phyloP scores from a whole-genome alignment of 164 flowering plant genomes.

The Echeveria elegans region DNA sequence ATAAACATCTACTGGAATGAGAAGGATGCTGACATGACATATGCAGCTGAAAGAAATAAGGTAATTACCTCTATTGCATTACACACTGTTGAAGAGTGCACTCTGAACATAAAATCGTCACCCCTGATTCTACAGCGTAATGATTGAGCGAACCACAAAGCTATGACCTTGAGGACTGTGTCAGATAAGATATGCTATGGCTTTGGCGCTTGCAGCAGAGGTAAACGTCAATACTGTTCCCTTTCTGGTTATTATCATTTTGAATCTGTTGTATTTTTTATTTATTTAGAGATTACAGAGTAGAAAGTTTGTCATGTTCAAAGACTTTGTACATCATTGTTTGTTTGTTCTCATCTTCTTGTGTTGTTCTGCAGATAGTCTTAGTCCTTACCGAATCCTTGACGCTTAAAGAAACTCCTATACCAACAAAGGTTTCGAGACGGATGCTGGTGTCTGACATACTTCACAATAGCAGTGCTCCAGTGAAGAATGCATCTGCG shows the following conservation, averaged over 20 bases:
- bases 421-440: conserved; percentile 96
- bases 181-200: conserved; percentile 96
- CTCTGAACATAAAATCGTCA: not conserved
- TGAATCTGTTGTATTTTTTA: not conserved
- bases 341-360: not conserved
- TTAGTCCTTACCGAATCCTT: conserved; percentile 95
- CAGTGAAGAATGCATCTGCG: conserved; percentile 98
- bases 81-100: not conserved
- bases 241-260: not conserved
- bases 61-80: conserved; percentile 24
- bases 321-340: not conserved
- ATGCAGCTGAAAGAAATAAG: conserved; percentile 97
- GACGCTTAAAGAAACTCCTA: conserved; percentile 93
- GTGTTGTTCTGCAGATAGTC: conserved; percentile 52
- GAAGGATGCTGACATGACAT: conserved; percentile 72
- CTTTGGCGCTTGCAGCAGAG: conserved; percentile 97
- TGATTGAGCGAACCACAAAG: conserved; percentile 81
- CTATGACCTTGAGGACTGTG: conserved; percentile 96
- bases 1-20: conserved; percentile 29
- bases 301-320: no score
- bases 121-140: conserved; percentile 51
- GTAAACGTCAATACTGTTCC: conserved; percentile 23
- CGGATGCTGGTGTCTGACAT: conserved; percentile 99
- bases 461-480: conserved; percentile 98
- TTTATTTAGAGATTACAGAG: not conserved